Evolutionary conservation across 2,329 filamentous ascomycete species (phyloP).

Genomic region (Cyphellophora attinorum): DNA sequence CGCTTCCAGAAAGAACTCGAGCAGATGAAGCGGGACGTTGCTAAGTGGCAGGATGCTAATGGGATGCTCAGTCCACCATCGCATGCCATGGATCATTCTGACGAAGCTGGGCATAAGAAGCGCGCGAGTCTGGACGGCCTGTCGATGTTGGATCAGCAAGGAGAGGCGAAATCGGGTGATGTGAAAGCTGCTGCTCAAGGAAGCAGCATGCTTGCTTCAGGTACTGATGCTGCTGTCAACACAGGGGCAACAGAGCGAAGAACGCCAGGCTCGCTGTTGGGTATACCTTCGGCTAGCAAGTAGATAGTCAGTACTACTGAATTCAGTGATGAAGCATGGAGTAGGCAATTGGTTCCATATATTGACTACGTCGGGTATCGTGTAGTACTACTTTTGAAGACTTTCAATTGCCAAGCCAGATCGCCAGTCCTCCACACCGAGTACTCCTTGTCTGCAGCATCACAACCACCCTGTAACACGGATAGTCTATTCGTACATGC

Average conservation of each 20-base stretch:
- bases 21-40: constrained; percentile 75
- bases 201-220: neutral
- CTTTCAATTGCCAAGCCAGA: too few species aligned
- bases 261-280: neutral
- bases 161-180: neutral
- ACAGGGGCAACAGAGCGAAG: neutral
- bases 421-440: too few species aligned
- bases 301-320: too few species aligned
- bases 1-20: constrained; percentile 96
- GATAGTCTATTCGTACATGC: too few species aligned
- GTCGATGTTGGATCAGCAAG: constrained; percentile 14
- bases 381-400: too few species aligned
- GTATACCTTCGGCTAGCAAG: too few species aligned
- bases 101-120: neutral
- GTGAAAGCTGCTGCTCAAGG: neutral
- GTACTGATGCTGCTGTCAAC: neutral
- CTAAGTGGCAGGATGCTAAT: constrained; percentile 67
- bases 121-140: constrained; percentile 13
- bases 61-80: constrained; percentile 12
- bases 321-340: too few species aligned
- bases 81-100: constrained; percentile 3
- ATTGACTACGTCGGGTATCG: too few species aligned
- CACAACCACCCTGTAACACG: too few species aligned
- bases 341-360: too few species aligned
- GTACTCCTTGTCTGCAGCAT: too few species aligned